Conservation (phyloP, 805 yeast genomes). For the Ogataea methanolica region DNA sequence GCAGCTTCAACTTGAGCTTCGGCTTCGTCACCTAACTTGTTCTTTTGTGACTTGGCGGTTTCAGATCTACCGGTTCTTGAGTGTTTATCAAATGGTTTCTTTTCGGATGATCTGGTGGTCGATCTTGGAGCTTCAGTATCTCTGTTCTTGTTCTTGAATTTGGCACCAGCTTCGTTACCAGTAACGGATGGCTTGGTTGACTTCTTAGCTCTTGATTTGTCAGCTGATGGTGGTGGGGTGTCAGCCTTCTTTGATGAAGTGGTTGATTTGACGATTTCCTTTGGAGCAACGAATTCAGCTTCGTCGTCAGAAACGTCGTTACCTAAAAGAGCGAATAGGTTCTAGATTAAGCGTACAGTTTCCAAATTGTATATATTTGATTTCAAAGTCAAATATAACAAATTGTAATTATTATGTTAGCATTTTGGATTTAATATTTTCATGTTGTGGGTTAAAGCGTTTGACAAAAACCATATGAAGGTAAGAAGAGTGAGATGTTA, state of each 20-base stretch:
- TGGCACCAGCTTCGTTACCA: constrained; percentile 88
- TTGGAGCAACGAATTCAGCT: constrained; percentile 50
- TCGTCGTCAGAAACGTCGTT: constrained; percentile 85
- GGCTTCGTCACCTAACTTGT: constrained; percentile 89
- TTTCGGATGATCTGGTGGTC: constrained; percentile 42
- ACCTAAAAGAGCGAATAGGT: constrained; percentile 79
- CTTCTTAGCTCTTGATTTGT: constrained; percentile 74
- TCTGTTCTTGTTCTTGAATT: constrained; percentile 69
- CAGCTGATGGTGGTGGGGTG: constrained; percentile 75
- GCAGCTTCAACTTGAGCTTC: constrained; percentile 36
- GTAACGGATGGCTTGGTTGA: constrained; percentile 63
- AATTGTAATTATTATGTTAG: too few species aligned
- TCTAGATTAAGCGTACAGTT: constrained; percentile 33
- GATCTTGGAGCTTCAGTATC: constrained; percentile 51
- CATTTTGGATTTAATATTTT: too few species aligned
- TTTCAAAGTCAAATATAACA: too few species aligned
- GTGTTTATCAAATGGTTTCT: constrained; percentile 72
- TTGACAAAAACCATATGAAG: too few species aligned
- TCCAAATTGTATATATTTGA: background rate
- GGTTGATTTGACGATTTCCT: constrained; percentile 74
- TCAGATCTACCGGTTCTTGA: constrained; percentile 81
- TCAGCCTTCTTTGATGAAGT: constrained; percentile 87
- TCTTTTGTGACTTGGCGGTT: constrained; percentile 75
- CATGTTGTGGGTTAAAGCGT: too few species aligned
- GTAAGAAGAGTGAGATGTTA: too few species aligned